Evolutionary conservation across 306 rosid species (phyloP), one percentile per base, ranked within the genome.

Genomic region (Lagenaria siceraria): DNA sequence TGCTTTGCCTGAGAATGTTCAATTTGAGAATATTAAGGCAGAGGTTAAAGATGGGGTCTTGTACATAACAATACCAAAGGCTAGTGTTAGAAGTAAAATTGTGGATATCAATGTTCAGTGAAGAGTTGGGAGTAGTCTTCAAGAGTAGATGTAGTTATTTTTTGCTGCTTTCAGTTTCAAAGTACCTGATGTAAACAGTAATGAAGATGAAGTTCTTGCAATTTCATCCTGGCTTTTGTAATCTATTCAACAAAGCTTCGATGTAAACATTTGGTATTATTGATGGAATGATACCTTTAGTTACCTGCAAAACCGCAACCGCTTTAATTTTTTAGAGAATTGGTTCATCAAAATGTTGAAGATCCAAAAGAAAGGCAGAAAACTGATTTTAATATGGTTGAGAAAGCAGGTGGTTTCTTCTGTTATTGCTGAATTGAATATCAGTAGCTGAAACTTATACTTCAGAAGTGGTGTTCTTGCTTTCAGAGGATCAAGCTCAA

Each of bases 41-140:
- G 96, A 88, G 89, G 96, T 91, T 1, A 91, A 72, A 78, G 93
- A 93, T 84, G 98, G 98, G 81, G 91, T 93, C 62, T 87, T 91
- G 54, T 93, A 91, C 68, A 78, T 93, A 13, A 85, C 85, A 22
- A 88, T 93, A 14, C 92, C 97, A 3, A 91, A 87, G 75, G 88
- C 90, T 43, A 6, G 64, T 0, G 15, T 7, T 4, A 29, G 27
- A 64, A 76, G 86, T 19, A 86, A 85, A 61, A 40, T 89, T 25
- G 9, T 91, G 24, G 90, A 89, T 48, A 82, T 91, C 21, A 80
- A 76, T 75, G 96, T 91, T 19, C 85, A 87, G 42, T 91, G 77
- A 86, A 25, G 40, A 42, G 38, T 43, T 35, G 8, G 25, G 71
- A 63, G 2, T 63, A 63, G 70, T 15, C 10, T 8, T 62, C 43